These are phyloP conservation scores for Diversispora epigaea DNA, from an alignment of 192 early-diverging fungal genomes.

Conservation along the genomic window DNA sequence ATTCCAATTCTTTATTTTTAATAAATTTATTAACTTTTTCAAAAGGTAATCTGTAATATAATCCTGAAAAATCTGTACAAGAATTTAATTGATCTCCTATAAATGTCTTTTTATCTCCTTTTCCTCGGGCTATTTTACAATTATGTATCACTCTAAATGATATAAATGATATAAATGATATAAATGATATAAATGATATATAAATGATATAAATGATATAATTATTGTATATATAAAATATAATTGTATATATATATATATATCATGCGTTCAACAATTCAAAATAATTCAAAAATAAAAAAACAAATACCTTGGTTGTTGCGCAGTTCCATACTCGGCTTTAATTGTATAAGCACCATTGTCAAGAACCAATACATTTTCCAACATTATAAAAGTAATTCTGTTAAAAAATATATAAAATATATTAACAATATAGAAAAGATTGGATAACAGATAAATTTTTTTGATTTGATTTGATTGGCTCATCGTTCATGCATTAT, in stretches of 20 bases:
- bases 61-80: conserved; percentile 67
- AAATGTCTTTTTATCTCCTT: conserved; percentile 52
- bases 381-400: too few species aligned
- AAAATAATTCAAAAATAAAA: background rate
- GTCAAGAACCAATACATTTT: conserved; percentile 57
- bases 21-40: conserved; percentile 57
- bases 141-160: conserved; percentile 54
- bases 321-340: conserved; percentile 47
- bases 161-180: background rate
- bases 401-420: too few species aligned
- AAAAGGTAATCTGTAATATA: conserved; percentile 73
- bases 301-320: conserved; percentile 36
- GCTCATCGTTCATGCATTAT: too few species aligned
- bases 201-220: background rate
- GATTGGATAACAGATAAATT: too few species aligned
- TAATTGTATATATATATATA: background rate
- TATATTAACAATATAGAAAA: too few species aligned
- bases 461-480: too few species aligned
- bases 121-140: conserved; percentile 57
- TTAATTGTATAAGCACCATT: conserved; percentile 73
- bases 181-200: background rate
- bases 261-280: background rate
- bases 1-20: background rate
- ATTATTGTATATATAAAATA: too few species aligned
- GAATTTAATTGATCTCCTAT: conserved; percentile 68